phyloP scores from a whole-genome alignment of 2,329 filamentous ascomycete species.

The Calonectria ilicicola region DNA sequence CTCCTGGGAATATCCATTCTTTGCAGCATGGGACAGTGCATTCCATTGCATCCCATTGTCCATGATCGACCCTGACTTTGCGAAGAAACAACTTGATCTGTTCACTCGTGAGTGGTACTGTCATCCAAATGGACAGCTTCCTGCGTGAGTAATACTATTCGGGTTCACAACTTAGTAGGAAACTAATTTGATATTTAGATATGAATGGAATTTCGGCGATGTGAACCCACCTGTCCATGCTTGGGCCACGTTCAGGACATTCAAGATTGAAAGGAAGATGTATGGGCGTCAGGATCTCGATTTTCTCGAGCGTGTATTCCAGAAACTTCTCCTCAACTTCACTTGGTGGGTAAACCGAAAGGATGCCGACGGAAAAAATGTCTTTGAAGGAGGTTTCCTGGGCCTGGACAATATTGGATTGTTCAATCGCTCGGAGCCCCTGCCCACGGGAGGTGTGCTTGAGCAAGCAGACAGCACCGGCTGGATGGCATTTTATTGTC shows the following conservation, averaged over 20 bases:
- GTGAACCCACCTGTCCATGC: constrained; percentile 97
- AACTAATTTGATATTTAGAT: constrained; percentile 53
- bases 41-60: constrained; percentile 97
- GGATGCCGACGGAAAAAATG: constrained; percentile 93
- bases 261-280: constrained; percentile 98
- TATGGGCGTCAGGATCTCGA: constrained; percentile 95
- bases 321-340: constrained; percentile 95
- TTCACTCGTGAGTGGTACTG: constrained; percentile 99
- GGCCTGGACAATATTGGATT: constrained; percentile 97
- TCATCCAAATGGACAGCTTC: constrained; percentile 95
- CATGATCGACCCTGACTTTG: constrained; percentile 98
- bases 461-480: constrained; percentile 98
- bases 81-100: constrained; percentile 96
- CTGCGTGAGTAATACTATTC: constrained; percentile 71
- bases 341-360: constrained; percentile 99
- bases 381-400: constrained; percentile 96
- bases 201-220: constrained; percentile 98
- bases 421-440: constrained; percentile 95
- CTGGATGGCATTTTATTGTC: constrained; percentile 98
- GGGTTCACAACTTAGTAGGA: not conserved
- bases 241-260: constrained; percentile 94
- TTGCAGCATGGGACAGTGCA: constrained; percentile 96
- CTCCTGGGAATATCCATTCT: constrained; percentile 99
- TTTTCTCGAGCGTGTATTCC: constrained; percentile 95
- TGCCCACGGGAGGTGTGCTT: constrained; percentile 91